Conservation (phyloP, 306 rosid genomes). For the Vicia villosa region DNA sequence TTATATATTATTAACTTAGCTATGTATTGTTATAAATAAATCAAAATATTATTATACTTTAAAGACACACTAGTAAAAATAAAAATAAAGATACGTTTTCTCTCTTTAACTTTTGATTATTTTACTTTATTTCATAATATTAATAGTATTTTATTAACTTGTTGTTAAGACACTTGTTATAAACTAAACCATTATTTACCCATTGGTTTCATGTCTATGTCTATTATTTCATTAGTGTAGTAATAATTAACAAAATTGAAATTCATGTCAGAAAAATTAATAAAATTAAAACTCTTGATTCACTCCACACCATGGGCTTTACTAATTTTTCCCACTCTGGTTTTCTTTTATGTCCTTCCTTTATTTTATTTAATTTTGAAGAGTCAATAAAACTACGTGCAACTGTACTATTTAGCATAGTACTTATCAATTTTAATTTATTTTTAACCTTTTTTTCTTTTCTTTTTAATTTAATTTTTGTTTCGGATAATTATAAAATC, state of each 20-base stretch:
- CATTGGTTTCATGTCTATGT: neutral
- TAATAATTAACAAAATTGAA: neutral
- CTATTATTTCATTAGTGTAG: neutral
- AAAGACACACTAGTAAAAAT: too few species aligned
- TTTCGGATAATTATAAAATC: neutral
- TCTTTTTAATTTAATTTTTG: neutral
- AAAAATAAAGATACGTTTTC: too few species aligned
- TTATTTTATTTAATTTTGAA: neutral
- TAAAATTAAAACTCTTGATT: neutral
- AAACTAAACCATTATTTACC: neutral
- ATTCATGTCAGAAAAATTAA: neutral
- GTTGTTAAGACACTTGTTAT: too few species aligned
- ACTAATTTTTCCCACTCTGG: neutral
- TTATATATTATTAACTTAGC: too few species aligned
- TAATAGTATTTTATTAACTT: too few species aligned
- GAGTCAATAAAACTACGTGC: neutral
- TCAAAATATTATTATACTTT: too few species aligned
- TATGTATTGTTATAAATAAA: too few species aligned
- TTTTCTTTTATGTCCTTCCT: neutral
- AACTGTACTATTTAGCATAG: neutral
- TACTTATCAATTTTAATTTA: too few species aligned
- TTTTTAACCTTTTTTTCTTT: too few species aligned
- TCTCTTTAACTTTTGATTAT: too few species aligned
- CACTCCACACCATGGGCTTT: constrained; percentile 29
- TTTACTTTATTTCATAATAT: too few species aligned